Base-by-base conservation (phyloP, 2,329 filamentous ascomycete species). In the Aspergillus ochraceus region DNA sequence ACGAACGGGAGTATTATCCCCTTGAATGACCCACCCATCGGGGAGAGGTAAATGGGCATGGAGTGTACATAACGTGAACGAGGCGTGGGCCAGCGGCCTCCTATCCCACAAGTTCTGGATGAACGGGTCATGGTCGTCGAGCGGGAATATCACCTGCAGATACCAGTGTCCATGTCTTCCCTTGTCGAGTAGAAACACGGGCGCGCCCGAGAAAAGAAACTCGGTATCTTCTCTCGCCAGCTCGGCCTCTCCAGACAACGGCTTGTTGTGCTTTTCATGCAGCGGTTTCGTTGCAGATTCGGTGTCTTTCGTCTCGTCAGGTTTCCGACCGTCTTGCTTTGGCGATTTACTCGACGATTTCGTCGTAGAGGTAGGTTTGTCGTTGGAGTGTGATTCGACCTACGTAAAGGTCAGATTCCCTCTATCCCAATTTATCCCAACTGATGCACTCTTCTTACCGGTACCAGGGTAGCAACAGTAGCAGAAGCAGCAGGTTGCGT, bases 21-120 rank as follows among this genome's bases (percentile, higher is more conserved):
- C 68, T 54, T 70, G 68, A n/a, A 69, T 57, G 14, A 64, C 63
- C 67, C 71, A 73, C 51, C 74, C 71, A 32, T 75, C 71, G 6
- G 76, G 76, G 1, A 79, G 73, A 2, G 78, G 78, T 0, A 80
- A 66, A 65, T 80, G 78, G 4, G 78, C 77, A 64, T 80, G 78
- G 3, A 80, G 68, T 1, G 78, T 80, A 52, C 74, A 72, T 19
- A 79, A 60, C 1, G 75, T 75, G 61, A 77, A 80, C 5, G 77
- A 76, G 30, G 74, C 67, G 65, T 80, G 78, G 5, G 70, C 68
- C 10, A 80, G 63, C n/a, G 66, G 70, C 49, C 72, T 73, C 55
- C 77, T 69, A 60, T 80, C 78, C 65, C 75, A 69, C 49, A 80
- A 66, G 52, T 76, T 72, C 52, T 78, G 75, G 19, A 79, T 76